Evolutionary conservation across 129 eudicot genomes (phyloP).

Genomic region (Heracleum sosnowskyi): DNA sequence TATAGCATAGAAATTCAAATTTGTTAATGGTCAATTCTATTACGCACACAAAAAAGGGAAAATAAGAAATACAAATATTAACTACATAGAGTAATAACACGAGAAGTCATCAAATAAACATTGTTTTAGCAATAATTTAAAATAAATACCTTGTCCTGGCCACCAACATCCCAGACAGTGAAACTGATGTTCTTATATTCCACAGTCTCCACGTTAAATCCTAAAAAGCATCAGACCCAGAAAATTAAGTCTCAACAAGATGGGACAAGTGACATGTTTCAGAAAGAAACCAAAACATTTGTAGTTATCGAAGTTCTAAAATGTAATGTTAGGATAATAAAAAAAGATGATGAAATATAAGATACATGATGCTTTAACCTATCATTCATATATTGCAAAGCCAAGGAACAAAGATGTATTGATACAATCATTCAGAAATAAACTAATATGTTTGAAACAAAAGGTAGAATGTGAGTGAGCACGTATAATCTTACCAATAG

Average conservation of each 20-base stretch:
- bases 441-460: background rate
- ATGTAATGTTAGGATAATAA: background rate
- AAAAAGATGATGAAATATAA: no score
- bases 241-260: background rate
- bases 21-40: no score
- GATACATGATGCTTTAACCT: no score
- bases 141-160: slow-evolving; percentile 19
- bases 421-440: background rate
- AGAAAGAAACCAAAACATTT: background rate
- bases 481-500: slow-evolving; percentile 20
- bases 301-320: background rate
- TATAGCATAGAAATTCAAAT: no score
- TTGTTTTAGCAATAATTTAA: background rate
- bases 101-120: background rate
- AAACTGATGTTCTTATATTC: slow-evolving; percentile 18
- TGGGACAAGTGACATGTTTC: background rate
- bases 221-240: background rate
- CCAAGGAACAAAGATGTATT: background rate
- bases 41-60: background rate
- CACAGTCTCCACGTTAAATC: slow-evolving; percentile 18
- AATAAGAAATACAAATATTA: no score
- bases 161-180: slow-evolving; percentile 33
- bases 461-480: background rate
- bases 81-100: background rate
- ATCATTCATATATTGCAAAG: background rate